phyloP scores from a whole-genome alignment of 345 rosid species.

The Gossypium bickii region DNA sequence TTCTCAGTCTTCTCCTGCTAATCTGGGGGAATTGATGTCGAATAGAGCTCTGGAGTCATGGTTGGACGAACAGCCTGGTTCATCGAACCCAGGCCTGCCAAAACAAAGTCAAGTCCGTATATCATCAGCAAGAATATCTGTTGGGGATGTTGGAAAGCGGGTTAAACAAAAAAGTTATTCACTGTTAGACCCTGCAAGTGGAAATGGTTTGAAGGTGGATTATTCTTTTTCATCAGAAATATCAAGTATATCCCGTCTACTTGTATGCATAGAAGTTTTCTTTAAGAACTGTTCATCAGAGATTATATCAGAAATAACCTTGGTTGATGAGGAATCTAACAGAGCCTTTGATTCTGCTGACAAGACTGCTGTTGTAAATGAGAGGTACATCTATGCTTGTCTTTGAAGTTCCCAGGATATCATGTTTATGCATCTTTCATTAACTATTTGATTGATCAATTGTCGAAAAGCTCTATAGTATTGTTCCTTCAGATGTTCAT shows the following conservation, averaged over 20 bases:
- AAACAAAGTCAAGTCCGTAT: slow-evolving; percentile 34
- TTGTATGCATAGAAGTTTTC: slow-evolving; percentile 57
- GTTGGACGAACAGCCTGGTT: slow-evolving; percentile 75
- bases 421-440: not conserved
- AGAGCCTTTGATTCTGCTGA: slow-evolving; percentile 45
- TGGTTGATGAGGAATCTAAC: slow-evolving; percentile 60
- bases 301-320: slow-evolving; percentile 44
- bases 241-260: slow-evolving; percentile 57
- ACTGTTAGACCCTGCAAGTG: slow-evolving; percentile 72
- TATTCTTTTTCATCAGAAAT: slow-evolving; percentile 71
- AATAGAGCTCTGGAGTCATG: slow-evolving; percentile 70
- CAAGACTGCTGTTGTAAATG: slow-evolving; percentile 37
- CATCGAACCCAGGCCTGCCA: slow-evolving; percentile 39
- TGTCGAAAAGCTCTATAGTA: not conserved
- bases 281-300: slow-evolving; percentile 71
- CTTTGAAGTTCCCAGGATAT: not conserved
- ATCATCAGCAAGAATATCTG: slow-evolving; percentile 72
- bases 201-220: slow-evolving; percentile 82
- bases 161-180: slow-evolving; percentile 64
- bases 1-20: slow-evolving; percentile 30
- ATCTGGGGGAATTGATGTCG: slow-evolving; percentile 57
- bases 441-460: not conserved
- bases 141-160: slow-evolving; percentile 61
- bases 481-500: not conserved
- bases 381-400: slow-evolving; percentile 39